These are phyloP conservation scores for Geotrichum fermentans DNA, from an alignment of 1,139 yeast genomes.

Conservation along the genomic window DNA sequence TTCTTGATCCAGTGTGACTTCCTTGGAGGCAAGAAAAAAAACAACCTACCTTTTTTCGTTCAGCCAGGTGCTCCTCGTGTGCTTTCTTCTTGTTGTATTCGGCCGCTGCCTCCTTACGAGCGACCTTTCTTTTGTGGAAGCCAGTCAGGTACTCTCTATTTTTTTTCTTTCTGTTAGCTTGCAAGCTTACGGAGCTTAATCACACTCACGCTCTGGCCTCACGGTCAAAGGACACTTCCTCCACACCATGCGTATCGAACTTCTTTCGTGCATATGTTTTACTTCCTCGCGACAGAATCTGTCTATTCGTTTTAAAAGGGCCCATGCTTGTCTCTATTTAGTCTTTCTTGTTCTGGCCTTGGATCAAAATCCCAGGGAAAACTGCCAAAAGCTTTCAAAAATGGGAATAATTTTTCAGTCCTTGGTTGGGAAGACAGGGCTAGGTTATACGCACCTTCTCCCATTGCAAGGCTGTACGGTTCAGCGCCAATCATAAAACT, in stretches of 20 bases:
- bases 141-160: constrained; percentile 77
- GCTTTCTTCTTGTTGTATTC: constrained; percentile 72
- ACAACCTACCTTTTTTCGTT: constrained; percentile 47
- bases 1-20: not conserved
- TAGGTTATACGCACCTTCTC: constrained; percentile 7
- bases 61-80: constrained; percentile 66
- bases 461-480: too few species aligned
- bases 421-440: not conserved
- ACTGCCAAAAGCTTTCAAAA: not conserved
- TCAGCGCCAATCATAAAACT: too few species aligned
- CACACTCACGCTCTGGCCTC: constrained; percentile 52
- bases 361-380: not conserved
- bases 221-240: constrained; percentile 76
- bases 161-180: too few species aligned
- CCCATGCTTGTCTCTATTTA: not conserved
- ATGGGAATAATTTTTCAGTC: constrained; percentile 2
- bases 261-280: constrained; percentile 67
- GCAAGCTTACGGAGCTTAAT: too few species aligned
- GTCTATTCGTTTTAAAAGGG: constrained; percentile 49
- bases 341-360: not conserved
- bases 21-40: not conserved
- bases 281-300: constrained; percentile 77
- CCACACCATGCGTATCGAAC: constrained; percentile 61
- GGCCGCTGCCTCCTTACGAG: constrained; percentile 81
- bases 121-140: constrained; percentile 86